Percentiles rank a stretch among this genome's conserved stretches.
These are phyloP conservation scores for Rubroboletus satanas DNA, from an alignment of 768 basidiomycete genomes.

Conservation along the genomic window DNA sequence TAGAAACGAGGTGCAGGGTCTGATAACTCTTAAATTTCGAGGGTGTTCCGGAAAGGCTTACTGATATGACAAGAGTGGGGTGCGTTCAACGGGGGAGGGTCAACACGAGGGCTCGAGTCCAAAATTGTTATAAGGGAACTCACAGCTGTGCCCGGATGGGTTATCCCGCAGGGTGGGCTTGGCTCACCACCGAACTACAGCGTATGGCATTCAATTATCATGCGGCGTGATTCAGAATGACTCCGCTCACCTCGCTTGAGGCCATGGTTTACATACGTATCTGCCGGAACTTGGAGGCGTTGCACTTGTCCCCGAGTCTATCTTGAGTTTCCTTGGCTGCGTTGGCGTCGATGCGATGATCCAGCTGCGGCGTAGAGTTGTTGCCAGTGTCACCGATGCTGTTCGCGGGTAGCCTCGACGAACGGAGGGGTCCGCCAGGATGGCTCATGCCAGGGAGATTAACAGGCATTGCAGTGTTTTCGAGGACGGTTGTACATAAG, in stretches of 20 bases:
- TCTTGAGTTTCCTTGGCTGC: background rate
- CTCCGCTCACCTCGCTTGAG: background rate
- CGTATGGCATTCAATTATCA: background rate
- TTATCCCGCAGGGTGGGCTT: slow-evolving; percentile 6
- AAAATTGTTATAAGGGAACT: slow-evolving; percentile 6
- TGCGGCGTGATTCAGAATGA: slow-evolving; percentile 3
- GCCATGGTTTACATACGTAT: background rate
- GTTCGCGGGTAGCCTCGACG: background rate
- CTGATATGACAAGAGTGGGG: background rate
- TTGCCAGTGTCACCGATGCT: background rate
- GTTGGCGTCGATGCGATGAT: background rate
- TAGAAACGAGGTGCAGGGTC: background rate
- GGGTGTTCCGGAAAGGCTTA: slow-evolving; percentile 1
- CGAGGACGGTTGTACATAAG: background rate
- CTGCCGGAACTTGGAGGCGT: background rate
- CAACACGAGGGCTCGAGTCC: background rate
- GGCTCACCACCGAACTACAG: slow-evolving; percentile 5
- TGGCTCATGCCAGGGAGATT: background rate
- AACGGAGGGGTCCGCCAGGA: background rate
- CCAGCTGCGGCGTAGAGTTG: background rate
- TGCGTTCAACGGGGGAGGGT: background rate
- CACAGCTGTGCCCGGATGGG: background rate
- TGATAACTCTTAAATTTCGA: background rate
- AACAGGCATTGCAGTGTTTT: background rate
- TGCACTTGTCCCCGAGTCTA: background rate